These are phyloP conservation scores for Ceratobasidium sp. DNA, from an alignment of 1,284 basidiomycete species.

Conservation along the genomic window DNA sequence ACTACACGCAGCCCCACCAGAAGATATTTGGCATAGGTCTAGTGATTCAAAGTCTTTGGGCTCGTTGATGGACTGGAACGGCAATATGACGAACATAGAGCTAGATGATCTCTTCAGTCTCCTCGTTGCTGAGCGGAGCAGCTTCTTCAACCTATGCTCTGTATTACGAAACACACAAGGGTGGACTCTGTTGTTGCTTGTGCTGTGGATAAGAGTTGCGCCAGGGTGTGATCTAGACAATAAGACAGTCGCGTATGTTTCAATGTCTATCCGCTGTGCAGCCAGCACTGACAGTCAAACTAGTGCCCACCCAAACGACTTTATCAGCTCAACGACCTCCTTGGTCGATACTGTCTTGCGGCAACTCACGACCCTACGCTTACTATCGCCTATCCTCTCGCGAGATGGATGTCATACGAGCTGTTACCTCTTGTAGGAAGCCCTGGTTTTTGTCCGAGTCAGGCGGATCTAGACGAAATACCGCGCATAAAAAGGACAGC, in stretches of 20 bases:
- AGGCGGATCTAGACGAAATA: neutral
- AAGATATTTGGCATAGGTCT: too few relatives aligned
- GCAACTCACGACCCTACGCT: neutral
- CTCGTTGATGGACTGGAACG: neutral
- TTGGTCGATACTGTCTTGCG: constrained; percentile 7
- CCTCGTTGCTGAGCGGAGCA: neutral
- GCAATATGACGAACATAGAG: neutral
- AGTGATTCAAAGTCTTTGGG: too few relatives aligned
- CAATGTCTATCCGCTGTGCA: neutral
- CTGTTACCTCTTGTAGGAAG: neutral
- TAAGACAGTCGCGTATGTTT: neutral
- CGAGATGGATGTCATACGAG: neutral
- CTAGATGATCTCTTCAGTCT: neutral
- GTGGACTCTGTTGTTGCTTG: neutral
- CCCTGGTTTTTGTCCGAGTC: neutral
- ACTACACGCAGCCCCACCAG: too few relatives aligned
- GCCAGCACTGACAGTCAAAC: neutral
- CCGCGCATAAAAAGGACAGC: neutral
- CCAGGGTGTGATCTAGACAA: neutral
- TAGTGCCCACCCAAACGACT: neutral
- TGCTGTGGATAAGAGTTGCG: neutral
- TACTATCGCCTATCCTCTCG: neutral
- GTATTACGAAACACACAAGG: neutral
- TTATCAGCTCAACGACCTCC: neutral
- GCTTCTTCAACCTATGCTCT: neutral